Percentiles rank a stretch among this genome's conserved stretches.
These are phyloP conservation scores for Wickerhamiella parazyma DNA, from an alignment of 805 yeast genomes.

Conservation along the genomic window DNA sequence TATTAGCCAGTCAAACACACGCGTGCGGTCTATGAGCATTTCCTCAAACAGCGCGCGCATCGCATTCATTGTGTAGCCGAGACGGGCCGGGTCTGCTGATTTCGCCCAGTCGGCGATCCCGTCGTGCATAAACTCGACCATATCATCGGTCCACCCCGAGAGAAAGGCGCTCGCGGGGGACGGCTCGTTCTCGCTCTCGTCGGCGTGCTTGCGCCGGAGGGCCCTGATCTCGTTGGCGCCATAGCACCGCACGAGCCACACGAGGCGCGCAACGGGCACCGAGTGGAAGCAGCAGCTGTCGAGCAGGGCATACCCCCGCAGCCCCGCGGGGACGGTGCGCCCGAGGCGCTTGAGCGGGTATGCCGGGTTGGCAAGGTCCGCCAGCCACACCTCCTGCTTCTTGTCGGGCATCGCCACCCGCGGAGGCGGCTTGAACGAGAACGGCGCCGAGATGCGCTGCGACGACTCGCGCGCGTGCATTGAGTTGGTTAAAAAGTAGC, in stretches of 20 bases:
- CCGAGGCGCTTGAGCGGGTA: constrained; percentile 57
- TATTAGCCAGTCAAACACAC: constrained; percentile 52
- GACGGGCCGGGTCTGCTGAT: constrained; percentile 33
- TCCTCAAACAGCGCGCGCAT: constrained; percentile 56
- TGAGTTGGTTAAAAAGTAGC: constrained; percentile 35
- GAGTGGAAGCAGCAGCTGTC: constrained; percentile 56
- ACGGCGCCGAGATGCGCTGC: constrained; percentile 34
- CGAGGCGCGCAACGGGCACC: constrained; percentile 68
- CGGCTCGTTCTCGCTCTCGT: constrained; percentile 1
- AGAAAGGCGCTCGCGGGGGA: no score
- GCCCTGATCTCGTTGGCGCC: constrained; percentile 63
- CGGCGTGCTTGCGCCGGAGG: constrained; percentile 35
- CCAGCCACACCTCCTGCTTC: constrained; percentile 74
- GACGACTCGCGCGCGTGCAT: constrained; percentile 34
- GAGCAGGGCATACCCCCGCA: constrained; percentile 54
- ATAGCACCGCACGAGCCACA: constrained; percentile 86
- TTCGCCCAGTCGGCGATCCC: constrained; percentile 33
- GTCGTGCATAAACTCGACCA: constrained; percentile 44
- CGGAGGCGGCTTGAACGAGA: constrained; percentile 67
- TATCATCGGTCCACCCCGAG: constrained; percentile 92
- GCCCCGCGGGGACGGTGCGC: constrained; percentile 80
- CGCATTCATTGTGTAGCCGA: constrained; percentile 48
- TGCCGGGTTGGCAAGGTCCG: constrained; percentile 55
- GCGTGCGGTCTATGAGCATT: constrained; percentile 45
- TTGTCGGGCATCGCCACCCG: constrained; percentile 82